A percentile compares a stretch with the other conserved stretches of the same genome.
These are phyloP conservation scores for Madurella mycetomatis DNA, from an alignment of 2,329 filamentous ascomycete species.

Conservation along the genomic window DNA sequence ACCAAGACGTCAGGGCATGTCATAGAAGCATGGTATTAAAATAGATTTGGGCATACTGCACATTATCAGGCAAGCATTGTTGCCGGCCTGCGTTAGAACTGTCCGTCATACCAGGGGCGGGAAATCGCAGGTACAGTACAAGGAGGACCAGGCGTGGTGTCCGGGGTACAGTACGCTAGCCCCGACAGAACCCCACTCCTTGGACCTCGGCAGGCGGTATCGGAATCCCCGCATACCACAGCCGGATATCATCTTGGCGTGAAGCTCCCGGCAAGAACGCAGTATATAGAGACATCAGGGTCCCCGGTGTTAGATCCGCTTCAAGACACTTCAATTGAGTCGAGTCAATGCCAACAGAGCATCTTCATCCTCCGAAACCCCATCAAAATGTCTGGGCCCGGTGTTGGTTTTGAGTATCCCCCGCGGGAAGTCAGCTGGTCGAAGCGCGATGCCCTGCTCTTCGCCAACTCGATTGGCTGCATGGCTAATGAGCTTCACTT, in stretches of 20 bases:
- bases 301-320: neutral
- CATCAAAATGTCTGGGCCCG: slow-evolving; percentile 44
- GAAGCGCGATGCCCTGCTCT: slow-evolving; percentile 83
- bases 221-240: slow-evolving; percentile 13
- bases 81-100: neutral
- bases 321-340: neutral
- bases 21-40: neutral
- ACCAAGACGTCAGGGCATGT: neutral
- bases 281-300: neutral
- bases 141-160: neutral
- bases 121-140: neutral
- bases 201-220: slow-evolving; percentile 23
- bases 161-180: slow-evolving; percentile 3
- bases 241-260: neutral
- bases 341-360: neutral
- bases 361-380: neutral
- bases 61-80: neutral
- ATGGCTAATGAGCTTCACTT: slow-evolving; percentile 88
- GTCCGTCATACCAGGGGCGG: neutral
- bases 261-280: neutral
- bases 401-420: slow-evolving; percentile 76
- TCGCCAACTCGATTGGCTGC: slow-evolving; percentile 81
- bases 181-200: neutral
- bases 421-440: slow-evolving; percentile 73
- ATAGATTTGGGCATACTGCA: neutral